Evolutionary conservation across 495 filamentous ascomycete genomes (phyloP).

Genomic region (Annulohypoxylon nitens): DNA sequence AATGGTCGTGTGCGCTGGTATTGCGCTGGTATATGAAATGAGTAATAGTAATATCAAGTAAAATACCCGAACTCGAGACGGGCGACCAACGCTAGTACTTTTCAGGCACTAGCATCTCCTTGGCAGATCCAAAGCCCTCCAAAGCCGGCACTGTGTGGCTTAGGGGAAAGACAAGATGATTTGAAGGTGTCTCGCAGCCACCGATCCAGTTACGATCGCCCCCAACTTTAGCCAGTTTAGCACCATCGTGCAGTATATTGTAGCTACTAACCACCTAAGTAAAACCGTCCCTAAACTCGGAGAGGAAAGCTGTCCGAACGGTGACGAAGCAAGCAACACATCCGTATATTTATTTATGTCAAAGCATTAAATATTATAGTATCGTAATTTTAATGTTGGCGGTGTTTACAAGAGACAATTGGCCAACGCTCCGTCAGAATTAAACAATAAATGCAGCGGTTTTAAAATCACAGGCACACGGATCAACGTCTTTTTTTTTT

Average conservation of each 20-base stretch:
- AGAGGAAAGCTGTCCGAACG: slow-evolving; percentile 37
- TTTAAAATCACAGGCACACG: slow-evolving; percentile 25
- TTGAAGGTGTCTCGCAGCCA: slow-evolving; percentile 43
- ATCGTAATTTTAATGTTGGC: slow-evolving; percentile 18
- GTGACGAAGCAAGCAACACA: slow-evolving; percentile 29
- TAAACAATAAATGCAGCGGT: not conserved
- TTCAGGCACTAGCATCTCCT: slow-evolving; percentile 27
- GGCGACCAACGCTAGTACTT: slow-evolving; percentile 34
- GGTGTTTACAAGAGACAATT: slow-evolving; percentile 26
- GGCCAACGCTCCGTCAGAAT: slow-evolving; percentile 20
- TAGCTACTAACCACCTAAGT: not conserved
- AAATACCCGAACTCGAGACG: slow-evolving; percentile 41
- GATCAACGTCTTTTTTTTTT: not conserved
- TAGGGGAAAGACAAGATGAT: slow-evolving; percentile 35
- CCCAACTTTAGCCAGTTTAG: slow-evolving; percentile 21
- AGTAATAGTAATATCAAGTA: slow-evolving; percentile 48
- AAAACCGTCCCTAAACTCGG: slow-evolving; percentile 45
- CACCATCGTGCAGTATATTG: not conserved
- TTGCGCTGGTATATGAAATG: slow-evolving; percentile 36
- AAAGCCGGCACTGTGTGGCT: slow-evolving; percentile 40
- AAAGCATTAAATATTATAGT: slow-evolving; percentile 32
- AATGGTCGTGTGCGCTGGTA: slow-evolving; percentile 41
- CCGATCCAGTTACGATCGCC: slow-evolving; percentile 13
- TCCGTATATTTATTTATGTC: not conserved
- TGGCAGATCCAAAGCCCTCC: slow-evolving; percentile 1